Conservation (phyloP, 768 basidiomycete species). For the Holtermannia corniformis region DNA sequence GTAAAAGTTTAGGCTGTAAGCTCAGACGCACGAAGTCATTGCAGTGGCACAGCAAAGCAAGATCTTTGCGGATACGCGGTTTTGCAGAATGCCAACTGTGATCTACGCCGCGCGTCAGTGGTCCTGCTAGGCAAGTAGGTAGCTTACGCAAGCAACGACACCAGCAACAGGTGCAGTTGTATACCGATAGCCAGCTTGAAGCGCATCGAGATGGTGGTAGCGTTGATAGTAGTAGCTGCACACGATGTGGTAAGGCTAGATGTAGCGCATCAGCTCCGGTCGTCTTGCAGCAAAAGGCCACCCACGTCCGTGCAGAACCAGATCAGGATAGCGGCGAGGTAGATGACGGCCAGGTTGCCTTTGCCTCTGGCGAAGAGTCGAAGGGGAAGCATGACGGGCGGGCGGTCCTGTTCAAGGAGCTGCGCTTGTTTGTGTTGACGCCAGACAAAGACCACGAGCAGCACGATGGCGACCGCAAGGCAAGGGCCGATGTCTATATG, state of each 20-base stretch:
- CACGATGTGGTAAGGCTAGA: not conserved
- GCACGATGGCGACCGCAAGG: not conserved
- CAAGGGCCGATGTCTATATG: not conserved
- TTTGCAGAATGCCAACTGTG: not conserved
- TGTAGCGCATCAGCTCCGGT: not conserved
- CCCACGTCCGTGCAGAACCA: slow-evolving; percentile 4
- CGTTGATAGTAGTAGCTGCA: not conserved
- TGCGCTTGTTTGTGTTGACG: not conserved
- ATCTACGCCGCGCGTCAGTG: no score
- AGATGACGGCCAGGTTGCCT: slow-evolving; percentile 5
- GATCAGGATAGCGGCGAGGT: slow-evolving; percentile 1
- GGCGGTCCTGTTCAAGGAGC: not conserved
- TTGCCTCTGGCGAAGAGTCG: not conserved
- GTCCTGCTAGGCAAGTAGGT: no score
- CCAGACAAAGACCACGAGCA: not conserved
- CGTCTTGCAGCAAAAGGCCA: not conserved
- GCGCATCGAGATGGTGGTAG: not conserved
- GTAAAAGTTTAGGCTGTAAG: not conserved
- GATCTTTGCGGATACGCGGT: not conserved
- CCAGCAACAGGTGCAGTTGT: not conserved
- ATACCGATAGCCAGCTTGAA: not conserved
- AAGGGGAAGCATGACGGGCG: not conserved
- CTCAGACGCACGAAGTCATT: not conserved
- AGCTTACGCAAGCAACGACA: not conserved
- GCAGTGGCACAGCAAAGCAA: not conserved